Conservation (phyloP, 495 filamentous ascomycete species). For the Tuber microsphaerosporum region DNA sequence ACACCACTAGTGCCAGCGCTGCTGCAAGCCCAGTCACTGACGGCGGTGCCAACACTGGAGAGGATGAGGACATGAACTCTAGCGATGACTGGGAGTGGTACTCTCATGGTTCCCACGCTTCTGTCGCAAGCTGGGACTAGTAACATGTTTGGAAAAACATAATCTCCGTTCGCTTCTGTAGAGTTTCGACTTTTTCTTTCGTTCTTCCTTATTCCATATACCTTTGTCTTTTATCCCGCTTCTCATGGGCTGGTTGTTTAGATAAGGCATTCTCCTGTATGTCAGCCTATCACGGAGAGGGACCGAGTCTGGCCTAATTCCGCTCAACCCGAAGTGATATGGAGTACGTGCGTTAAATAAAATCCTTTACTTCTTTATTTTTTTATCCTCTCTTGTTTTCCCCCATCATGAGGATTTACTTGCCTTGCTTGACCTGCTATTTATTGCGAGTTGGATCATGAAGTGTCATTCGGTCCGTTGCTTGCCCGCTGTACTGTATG, state of each 20-base stretch:
- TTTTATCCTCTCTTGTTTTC: neutral
- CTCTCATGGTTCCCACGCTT: conserved; percentile 22
- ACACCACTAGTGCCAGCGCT: neutral
- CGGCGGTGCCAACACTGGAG: neutral
- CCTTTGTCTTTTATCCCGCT: neutral
- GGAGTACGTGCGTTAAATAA: neutral
- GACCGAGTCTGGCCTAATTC: neutral
- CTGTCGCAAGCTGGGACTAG: conserved; percentile 18
- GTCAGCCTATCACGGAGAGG: neutral
- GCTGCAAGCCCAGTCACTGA: neutral
- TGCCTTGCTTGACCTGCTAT: too few species aligned
- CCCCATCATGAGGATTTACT: neutral
- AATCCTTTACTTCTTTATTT: neutral
- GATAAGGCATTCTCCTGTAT: neutral
- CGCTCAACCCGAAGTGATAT: neutral
- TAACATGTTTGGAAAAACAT: neutral
- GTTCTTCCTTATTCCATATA: neutral
- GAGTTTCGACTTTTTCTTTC: neutral
- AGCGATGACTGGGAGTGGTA: conserved; percentile 15
- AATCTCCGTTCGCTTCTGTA: neutral
- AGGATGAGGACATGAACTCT: neutral
- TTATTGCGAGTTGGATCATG: neutral
- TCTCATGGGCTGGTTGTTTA: neutral
- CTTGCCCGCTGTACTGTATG: too few species aligned
- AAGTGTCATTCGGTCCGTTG: neutral